Conservation (phyloP, 306 rosid genomes). For the Glycine tomentella region DNA sequence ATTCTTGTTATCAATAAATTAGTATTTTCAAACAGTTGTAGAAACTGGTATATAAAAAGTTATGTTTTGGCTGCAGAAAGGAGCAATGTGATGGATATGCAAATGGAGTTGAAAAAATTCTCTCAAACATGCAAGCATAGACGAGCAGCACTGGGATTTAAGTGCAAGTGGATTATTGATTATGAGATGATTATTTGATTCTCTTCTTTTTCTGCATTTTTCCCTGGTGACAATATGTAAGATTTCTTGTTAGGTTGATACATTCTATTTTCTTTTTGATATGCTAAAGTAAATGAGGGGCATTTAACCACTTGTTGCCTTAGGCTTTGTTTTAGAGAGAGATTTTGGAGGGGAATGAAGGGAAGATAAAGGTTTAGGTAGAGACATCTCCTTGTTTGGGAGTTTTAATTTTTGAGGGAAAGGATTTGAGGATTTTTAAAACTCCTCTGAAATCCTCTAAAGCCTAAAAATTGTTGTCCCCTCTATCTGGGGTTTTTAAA, state of each 20-base stretch:
- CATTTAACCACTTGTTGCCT: conserved; percentile 3
- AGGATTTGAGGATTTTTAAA: too few species aligned
- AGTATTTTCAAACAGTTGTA: background rate
- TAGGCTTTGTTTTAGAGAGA: too few species aligned
- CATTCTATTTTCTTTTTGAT: background rate
- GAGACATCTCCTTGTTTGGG: too few species aligned
- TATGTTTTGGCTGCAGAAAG: conserved; percentile 57
- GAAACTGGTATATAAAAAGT: conserved; percentile 18
- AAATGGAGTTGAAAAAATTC: conserved; percentile 55
- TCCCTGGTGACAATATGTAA: background rate
- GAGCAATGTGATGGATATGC: conserved; percentile 45
- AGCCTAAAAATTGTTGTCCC: too few species aligned
- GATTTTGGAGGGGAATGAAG: too few species aligned
- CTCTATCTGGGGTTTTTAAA: too few species aligned
- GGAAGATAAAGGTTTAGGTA: too few species aligned
- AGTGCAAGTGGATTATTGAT: conserved; percentile 91
- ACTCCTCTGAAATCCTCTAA: too few species aligned
- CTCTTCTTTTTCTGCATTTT: background rate
- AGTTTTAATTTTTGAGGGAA: too few species aligned
- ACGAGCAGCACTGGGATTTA: conserved; percentile 85
- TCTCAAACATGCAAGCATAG: conserved; percentile 72
- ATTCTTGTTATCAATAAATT: background rate
- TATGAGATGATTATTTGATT: conserved; percentile 10
- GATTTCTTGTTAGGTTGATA: conserved; percentile 30
- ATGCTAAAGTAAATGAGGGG: background rate